These are phyloP conservation scores for Termitomyces sp. DNA, from an alignment of 768 basidiomycete genomes.

Conservation along the genomic window DNA sequence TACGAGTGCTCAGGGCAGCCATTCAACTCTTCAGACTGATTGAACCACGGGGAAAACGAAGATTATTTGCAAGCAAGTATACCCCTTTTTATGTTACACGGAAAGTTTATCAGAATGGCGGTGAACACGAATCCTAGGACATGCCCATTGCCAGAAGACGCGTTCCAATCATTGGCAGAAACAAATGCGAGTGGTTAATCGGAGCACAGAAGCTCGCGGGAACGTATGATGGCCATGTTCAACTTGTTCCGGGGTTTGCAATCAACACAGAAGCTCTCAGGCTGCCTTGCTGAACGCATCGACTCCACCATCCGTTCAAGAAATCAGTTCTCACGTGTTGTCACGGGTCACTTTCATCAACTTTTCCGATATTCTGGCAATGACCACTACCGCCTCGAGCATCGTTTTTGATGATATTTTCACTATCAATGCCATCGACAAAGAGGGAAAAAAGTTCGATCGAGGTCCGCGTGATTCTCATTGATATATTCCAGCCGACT, in stretches of 20 bases:
- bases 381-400: slow-evolving; percentile 58
- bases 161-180: slow-evolving; percentile 42
- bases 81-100: slow-evolving; percentile 39
- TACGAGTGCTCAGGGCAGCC: slow-evolving; percentile 35
- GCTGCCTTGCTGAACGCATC: slow-evolving; percentile 1
- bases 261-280: neutral
- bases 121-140: neutral
- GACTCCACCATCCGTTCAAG: too few species aligned
- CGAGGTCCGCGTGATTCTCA: slow-evolving; percentile 56
- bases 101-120: neutral
- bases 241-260: neutral
- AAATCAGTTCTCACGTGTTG: slow-evolving; percentile 9
- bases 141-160: slow-evolving; percentile 32
- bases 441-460: slow-evolving; percentile 97
- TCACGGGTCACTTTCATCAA: slow-evolving; percentile 5
- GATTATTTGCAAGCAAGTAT: slow-evolving; percentile 40
- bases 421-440: slow-evolving; percentile 76
- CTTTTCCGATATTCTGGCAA: slow-evolving; percentile 19
- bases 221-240: slow-evolving; percentile 22
- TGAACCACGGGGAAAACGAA: slow-evolving; percentile 22
- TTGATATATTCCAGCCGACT: neutral
- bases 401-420: slow-evolving; percentile 95
- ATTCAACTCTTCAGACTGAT: slow-evolving; percentile 28
- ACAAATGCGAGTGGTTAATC: slow-evolving; percentile 50
- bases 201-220: slow-evolving; percentile 35